phyloP scores from a whole-genome alignment of 2,329 filamentous ascomycete genomes.

The Neurospora sp. region DNA sequence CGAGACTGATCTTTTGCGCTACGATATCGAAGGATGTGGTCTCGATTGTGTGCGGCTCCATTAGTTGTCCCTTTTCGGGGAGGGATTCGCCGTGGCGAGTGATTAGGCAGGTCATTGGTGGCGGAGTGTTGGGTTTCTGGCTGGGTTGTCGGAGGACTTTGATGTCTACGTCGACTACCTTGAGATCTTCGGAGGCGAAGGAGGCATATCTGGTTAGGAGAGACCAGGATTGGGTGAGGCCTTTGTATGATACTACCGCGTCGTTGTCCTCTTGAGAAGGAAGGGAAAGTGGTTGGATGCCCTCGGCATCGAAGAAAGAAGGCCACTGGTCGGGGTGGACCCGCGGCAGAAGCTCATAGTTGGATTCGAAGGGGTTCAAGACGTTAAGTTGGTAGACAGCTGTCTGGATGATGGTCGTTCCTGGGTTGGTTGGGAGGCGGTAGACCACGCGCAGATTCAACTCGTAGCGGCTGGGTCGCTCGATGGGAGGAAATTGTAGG shows the following conservation, averaged over 20 bases:
- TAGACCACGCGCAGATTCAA: slow-evolving; percentile 69
- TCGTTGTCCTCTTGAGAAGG: slow-evolving; percentile 20
- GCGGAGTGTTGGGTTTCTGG: slow-evolving; percentile 42
- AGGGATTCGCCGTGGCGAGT: slow-evolving; percentile 7
- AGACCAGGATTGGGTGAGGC: slow-evolving; percentile 73
- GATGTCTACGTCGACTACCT: slow-evolving; percentile 49
- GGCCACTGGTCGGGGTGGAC: slow-evolving; percentile 77
- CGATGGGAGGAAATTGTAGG: slow-evolving; percentile 41
- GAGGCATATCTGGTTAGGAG: slow-evolving; percentile 66
- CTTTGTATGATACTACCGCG: slow-evolving; percentile 30
- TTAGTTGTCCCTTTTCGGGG: slow-evolving; percentile 33
- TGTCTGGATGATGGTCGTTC: slow-evolving; percentile 71
- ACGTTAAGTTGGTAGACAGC: slow-evolving; percentile 61
- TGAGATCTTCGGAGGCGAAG: slow-evolving; percentile 63
- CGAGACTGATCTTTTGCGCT: slow-evolving; percentile 66
- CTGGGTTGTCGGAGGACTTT: slow-evolving; percentile 4
- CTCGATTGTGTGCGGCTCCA: slow-evolving; percentile 59
- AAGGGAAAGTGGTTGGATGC: slow-evolving; percentile 26
- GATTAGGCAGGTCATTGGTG: slow-evolving; percentile 19
- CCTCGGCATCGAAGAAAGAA: slow-evolving; percentile 64
- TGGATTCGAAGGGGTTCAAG: slow-evolving; percentile 80
- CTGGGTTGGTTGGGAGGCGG: slow-evolving; percentile 66
- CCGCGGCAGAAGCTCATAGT: slow-evolving; percentile 75
- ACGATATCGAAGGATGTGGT: slow-evolving; percentile 65
- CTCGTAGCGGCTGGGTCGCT: slow-evolving; percentile 48